A percentile compares a stretch with the other conserved stretches of the same genome.
Evolutionary conservation across 2,329 filamentous ascomycete genomes (phyloP).

Genomic region (Aspergillus arachidicola): DNA sequence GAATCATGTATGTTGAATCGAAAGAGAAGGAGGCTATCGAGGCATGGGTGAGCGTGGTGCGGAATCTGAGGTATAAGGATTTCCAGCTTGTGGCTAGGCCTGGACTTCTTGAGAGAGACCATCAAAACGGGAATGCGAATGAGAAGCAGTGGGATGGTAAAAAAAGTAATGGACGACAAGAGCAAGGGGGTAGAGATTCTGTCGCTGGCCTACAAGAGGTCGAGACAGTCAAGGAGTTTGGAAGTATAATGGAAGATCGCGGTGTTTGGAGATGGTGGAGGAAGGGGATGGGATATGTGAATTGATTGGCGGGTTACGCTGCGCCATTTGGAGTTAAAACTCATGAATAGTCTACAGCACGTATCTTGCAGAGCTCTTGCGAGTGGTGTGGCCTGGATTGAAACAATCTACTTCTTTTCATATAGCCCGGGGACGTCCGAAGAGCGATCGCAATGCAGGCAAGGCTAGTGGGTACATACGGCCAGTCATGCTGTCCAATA

Average conservation of each 20-base stretch:
- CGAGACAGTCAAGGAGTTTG: slow-evolving; percentile 67
- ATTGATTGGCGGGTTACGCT: slow-evolving; percentile 10
- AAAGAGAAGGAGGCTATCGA: slow-evolving; percentile 55
- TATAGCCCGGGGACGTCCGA: not conserved
- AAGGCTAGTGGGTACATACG: not conserved
- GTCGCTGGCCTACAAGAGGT: slow-evolving; percentile 56
- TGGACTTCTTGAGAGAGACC: slow-evolving; percentile 33
- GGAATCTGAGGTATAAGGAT: slow-evolving; percentile 71
- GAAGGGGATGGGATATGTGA: slow-evolving; percentile 61
- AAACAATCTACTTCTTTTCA: not conserved
- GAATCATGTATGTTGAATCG: slow-evolving; percentile 78
- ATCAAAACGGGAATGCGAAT: not conserved
- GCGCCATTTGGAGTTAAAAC: not conserved
- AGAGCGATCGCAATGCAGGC: not conserved
- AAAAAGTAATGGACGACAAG: not conserved
- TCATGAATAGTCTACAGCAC: not conserved
- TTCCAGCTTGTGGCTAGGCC: slow-evolving; percentile 65
- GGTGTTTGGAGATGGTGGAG: slow-evolving; percentile 69
- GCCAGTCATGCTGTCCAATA: not conserved
- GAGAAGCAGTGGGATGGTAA: not conserved
- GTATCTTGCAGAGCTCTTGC: not conserved
- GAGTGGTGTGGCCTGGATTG: not conserved
- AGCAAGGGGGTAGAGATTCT: not conserved
- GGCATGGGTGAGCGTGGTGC: slow-evolving; percentile 67
- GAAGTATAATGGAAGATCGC: slow-evolving; percentile 59